Conservation (phyloP, 208 protist genomes). For the Crithidia brevicula region DNA sequence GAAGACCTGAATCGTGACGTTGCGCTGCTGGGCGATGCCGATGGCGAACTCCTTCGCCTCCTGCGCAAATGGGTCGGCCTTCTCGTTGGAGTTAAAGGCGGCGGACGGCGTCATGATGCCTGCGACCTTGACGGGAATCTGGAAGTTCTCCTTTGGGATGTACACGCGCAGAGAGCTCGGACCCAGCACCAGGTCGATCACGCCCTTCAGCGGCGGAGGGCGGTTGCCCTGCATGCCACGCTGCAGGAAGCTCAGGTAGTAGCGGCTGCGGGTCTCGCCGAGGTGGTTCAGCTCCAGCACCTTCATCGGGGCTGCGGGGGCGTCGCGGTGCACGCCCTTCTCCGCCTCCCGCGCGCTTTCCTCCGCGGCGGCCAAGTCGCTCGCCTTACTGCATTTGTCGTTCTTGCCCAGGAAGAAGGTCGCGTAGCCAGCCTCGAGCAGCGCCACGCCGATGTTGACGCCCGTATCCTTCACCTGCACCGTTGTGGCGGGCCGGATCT, state of each 20-base stretch:
- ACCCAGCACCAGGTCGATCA: slow-evolving; percentile 85
- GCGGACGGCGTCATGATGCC: slow-evolving; percentile 79
- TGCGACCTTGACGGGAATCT: slow-evolving; percentile 85
- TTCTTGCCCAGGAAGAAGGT: slow-evolving; percentile 82
- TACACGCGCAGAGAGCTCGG: slow-evolving; percentile 86
- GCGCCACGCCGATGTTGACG: slow-evolving; percentile 68
- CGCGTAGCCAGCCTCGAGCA: slow-evolving; percentile 83
- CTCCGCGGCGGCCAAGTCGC: slow-evolving; percentile 63
- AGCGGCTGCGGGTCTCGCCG: slow-evolving; percentile 72
- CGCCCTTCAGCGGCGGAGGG: slow-evolving; percentile 67
- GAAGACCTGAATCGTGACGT: slow-evolving; percentile 88
- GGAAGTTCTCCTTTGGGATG: slow-evolving; percentile 88
- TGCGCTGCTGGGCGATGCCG: slow-evolving; percentile 69
- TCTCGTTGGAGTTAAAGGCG: slow-evolving; percentile 38
- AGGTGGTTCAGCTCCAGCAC: slow-evolving; percentile 85
- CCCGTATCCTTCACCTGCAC: slow-evolving; percentile 62
- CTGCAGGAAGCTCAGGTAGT: slow-evolving; percentile 91
- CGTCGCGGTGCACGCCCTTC: slow-evolving; percentile 58
- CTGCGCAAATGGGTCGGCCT: slow-evolving; percentile 70
- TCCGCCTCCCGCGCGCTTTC: slow-evolving; percentile 49
- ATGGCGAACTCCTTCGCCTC: slow-evolving; percentile 81
- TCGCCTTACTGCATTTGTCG: slow-evolving; percentile 71
- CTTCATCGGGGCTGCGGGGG: slow-evolving; percentile 44
- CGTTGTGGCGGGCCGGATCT: slow-evolving; percentile 74
- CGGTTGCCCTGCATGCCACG: slow-evolving; percentile 87